Conservation (phyloP, 176 grass and related monocot genomes). For the Oryza australiensis region DNA sequence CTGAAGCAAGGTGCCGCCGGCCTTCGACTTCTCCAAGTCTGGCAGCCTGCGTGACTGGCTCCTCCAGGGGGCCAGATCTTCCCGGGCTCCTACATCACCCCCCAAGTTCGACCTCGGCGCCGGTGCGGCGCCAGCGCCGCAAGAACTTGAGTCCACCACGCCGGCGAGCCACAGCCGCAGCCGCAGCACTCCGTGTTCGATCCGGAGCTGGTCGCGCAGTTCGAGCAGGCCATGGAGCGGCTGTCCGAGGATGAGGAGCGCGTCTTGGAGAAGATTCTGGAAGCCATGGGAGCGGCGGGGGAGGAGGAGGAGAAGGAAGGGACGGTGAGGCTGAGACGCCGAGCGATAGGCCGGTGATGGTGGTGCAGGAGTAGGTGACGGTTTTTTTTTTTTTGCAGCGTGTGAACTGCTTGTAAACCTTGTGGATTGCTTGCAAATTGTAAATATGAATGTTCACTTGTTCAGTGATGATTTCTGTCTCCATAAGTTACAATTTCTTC, state of each 20-base stretch:
- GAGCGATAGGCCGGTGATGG: not conserved
- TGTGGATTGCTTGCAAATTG: not conserved
- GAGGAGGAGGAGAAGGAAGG: not conserved
- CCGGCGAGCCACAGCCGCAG: not conserved
- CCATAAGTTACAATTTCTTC: no score
- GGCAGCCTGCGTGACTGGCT: slow-evolving; percentile 85
- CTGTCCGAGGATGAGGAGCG: slow-evolving; percentile 66
- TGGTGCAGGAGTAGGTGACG: slow-evolving; percentile 9
- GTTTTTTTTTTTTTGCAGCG: slow-evolving; percentile 5
- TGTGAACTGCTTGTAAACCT: not conserved
- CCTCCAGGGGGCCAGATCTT: slow-evolving; percentile 59
- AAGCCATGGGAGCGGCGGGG: slow-evolving; percentile 26
- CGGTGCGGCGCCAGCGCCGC: not conserved
- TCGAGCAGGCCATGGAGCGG: slow-evolving; percentile 62
- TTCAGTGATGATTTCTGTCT: not conserved
- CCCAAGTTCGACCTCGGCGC: slow-evolving; percentile 49
- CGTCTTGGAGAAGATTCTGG: slow-evolving; percentile 55
- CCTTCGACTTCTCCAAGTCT: slow-evolving; percentile 71
- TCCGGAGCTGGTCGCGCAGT: slow-evolving; percentile 67
- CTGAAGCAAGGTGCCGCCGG: slow-evolving; percentile 52
- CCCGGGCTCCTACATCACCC: slow-evolving; percentile 69
- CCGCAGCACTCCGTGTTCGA: slow-evolving; percentile 45
- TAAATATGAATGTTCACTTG: not conserved
- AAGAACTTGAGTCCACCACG: not conserved
- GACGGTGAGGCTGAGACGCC: not conserved